Evolutionary conservation across 768 basidiomycete genomes (phyloP).

Genomic region (Scleroderma citrinum): DNA sequence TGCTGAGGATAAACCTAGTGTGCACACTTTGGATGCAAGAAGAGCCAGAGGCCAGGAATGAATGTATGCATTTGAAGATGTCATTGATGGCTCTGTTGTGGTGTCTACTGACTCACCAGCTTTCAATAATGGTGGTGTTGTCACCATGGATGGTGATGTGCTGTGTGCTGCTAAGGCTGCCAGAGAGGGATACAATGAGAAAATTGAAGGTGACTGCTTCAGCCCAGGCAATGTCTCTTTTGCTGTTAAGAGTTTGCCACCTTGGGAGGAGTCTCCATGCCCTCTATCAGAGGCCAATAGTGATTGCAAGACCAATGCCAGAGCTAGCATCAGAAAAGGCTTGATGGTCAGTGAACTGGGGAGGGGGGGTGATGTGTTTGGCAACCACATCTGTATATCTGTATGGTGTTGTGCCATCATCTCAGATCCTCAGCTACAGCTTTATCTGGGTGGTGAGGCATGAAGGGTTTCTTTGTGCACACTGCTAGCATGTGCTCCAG

Average conservation of each 20-base stretch:
- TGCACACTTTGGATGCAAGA: background rate
- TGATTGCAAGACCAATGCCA: slow-evolving; percentile 7
- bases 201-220: slow-evolving; percentile 15
- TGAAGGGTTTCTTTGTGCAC: slow-evolving; percentile 25
- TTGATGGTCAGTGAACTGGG: background rate
- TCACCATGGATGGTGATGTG: slow-evolving; percentile 7
- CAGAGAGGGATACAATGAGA: background rate
- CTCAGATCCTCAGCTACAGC: background rate
- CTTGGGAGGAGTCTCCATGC: slow-evolving; percentile 10
- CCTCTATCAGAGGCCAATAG: slow-evolving; percentile 2
- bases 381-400: background rate
- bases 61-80: slow-evolving; percentile 8
- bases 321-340: slow-evolving; percentile 6
- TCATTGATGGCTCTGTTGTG: slow-evolving; percentile 6
- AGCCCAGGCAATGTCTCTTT: slow-evolving; percentile 12
- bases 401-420: background rate
- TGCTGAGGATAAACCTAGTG: slow-evolving; percentile 8
- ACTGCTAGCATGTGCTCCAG: slow-evolving; percentile 33
- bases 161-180: background rate
- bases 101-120: slow-evolving; percentile 7
- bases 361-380: background rate
- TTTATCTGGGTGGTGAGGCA: slow-evolving; percentile 9
- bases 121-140: slow-evolving; percentile 10
- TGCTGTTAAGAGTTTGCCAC: background rate
- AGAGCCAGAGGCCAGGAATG: background rate